Base-by-base conservation (phyloP, 2,329 filamentous ascomycete genomes). In the Penicillium sp. region DNA sequence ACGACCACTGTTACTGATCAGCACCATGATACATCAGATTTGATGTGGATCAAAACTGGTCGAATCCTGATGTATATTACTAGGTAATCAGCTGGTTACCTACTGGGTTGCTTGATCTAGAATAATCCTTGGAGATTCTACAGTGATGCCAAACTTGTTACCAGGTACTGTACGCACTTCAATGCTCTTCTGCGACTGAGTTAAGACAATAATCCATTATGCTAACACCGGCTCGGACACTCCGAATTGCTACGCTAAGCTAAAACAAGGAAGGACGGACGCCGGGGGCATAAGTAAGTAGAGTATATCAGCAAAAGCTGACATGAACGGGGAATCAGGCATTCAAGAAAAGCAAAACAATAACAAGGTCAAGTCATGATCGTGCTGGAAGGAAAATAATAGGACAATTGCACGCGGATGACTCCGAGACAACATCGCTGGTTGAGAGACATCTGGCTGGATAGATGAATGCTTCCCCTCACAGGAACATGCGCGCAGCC, bases 401-500 rank as follows among this genome's bases (percentile, higher is more conserved):
- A 57, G 33, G 48, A 52, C 34, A 48, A 56, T 47, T 39, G 42
- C 52, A 54, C 50, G 46, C 59, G 46, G 26, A 54, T 60, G 49
- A 33, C 49, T 53, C 39, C 21, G 48, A 31, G n/a, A 24, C n/a
- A 44, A 16, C n/a, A 31, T 31, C 28, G 14, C 5, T 19, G 42
- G 16, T n/a, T n/a, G 21, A n/a, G 54, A 34, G 37, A 44, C 31
- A 31, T 16, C 26, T 33, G 23, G 13, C 34, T 37, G n/a, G 28
- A 23, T 19, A 23, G 28, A 42, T 16, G 39, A 13, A 34, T 23
- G 19, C 33, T 14, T 21, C 24, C 37, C 55, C 59, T 69, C 83
- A 88, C 70, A 87, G 71, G 58, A 83, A 75, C 58, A 86, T 69
- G 59, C 83, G 83, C 65, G 87, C 83, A 51, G 83, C 71, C 47